Conservation (phyloP, 176 grass and related monocot species). For the Aegilops tauschii region DNA sequence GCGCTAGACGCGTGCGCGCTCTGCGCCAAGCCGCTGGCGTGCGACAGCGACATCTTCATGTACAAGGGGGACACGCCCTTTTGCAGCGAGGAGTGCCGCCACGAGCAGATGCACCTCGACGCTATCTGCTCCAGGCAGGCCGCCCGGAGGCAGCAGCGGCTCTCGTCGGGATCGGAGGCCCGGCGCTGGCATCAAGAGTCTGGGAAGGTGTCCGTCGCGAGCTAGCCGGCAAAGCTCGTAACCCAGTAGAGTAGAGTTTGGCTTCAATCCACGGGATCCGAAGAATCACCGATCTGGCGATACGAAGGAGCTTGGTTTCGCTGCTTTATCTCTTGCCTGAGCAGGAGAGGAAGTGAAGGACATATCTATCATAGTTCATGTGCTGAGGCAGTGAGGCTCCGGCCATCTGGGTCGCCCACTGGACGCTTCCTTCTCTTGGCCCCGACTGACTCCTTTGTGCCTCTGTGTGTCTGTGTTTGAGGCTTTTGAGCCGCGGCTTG, state of each 20-base stretch:
- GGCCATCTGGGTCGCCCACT: constrained; percentile 13
- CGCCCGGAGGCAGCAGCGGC: not conserved
- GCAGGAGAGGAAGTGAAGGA: not conserved
- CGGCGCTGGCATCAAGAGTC: not conserved
- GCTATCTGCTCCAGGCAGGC: constrained; percentile 20
- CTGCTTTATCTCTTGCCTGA: not conserved
- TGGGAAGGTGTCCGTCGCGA: constrained; percentile 23
- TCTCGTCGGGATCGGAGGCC: not conserved
- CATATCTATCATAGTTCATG: not conserved
- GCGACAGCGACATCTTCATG: constrained; percentile 77
- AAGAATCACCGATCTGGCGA: not conserved
- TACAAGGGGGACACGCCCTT: constrained; percentile 78
- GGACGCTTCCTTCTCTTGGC: not conserved
- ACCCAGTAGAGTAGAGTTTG: not conserved
- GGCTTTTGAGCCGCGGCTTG: not conserved
- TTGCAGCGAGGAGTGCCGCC: constrained; percentile 72
- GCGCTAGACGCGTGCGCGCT: constrained; percentile 62
- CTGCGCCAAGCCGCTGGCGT: constrained; percentile 43
- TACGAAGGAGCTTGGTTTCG: not conserved
- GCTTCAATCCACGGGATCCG: not conserved
- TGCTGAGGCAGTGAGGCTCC: not conserved
- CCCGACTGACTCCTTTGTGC: not conserved
- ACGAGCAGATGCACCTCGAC: constrained; percentile 67
- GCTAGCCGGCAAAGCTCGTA: not conserved
- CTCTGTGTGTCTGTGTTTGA: not conserved